Evolutionary conservation across 2,329 filamentous ascomycete genomes (phyloP), one percentile per base, ranked within the genome.

Genomic region (Fusarium subtropicale): DNA sequence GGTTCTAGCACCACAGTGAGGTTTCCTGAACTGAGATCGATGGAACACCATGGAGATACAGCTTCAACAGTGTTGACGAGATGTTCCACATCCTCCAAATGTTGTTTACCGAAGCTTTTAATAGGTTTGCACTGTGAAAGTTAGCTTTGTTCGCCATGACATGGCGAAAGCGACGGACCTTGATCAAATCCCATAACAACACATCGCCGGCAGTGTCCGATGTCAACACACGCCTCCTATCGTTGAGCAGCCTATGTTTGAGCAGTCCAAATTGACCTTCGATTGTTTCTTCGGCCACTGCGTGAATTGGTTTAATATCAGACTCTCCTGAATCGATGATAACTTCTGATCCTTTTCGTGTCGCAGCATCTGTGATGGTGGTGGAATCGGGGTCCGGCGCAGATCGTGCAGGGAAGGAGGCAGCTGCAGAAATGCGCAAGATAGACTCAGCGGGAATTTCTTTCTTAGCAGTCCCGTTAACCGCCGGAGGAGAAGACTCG

Each of bases 121-220:
- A 98, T 90, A 0, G 93, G 93, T 75, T 91, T 87, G 77, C 96
- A 98, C 90, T 96, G 68, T 26, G 36, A 5, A 24, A 41, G 44
- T 74, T 47, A 77, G 69, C 31, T 18, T 31, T 31, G 20, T 12
- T 31, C 22, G n/a, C 16, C 15, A 20, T 33, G 2, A 16, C 26
- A 34, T 18, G 11, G 30, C 7, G 15, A 26, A 5, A 13, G 20
- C n/a, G 11, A 74, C 83, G 68, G 81, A 94, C 92, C 83, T 91
- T 89, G 46, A 99, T 86, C 39, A 99, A 83, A 84, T 99, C 96
- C 96, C 96, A 99, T 69, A 99, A 82, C 47, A 97, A 83, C 4
- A 98, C 94, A 76, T 99, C 96, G 18, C 96, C 96, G 2, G 95
- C 94, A 4, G 96, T 97, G 79, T 99, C 96, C 54, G 97, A 83